These are phyloP conservation scores for Oryza longistaminata DNA, from an alignment of 176 grass and related monocot genomes.

Conservation along the genomic window DNA sequence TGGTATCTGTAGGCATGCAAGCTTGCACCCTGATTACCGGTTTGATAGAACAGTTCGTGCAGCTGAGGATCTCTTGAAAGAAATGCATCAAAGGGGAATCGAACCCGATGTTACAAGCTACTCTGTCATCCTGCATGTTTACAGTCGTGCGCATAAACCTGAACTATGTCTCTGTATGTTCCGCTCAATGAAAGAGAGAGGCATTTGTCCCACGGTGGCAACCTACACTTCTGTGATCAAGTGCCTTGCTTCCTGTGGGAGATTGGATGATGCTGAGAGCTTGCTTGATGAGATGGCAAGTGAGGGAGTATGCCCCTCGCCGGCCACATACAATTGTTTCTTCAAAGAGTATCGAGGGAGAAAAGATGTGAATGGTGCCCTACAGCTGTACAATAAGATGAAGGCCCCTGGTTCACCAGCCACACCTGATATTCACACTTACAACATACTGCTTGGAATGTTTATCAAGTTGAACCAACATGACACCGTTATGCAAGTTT, in stretches of 20 bases:
- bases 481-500: constrained; percentile 58
- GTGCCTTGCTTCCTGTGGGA: constrained; percentile 86
- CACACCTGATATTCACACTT: constrained; percentile 74
- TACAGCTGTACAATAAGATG: constrained; percentile 80
- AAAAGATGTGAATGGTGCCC: constrained; percentile 64
- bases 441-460: constrained; percentile 90
- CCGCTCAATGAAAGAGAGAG: constrained; percentile 68
- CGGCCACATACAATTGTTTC: constrained; percentile 87
- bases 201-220: constrained; percentile 77
- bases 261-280: constrained; percentile 65
- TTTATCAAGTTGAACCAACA: constrained; percentile 65
- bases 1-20: constrained; percentile 83
- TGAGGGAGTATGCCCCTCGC: constrained; percentile 62
- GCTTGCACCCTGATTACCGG: constrained; percentile 82
- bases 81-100: constrained; percentile 72
- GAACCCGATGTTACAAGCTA: constrained; percentile 89
- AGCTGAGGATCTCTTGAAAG: constrained; percentile 70
- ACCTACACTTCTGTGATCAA: constrained; percentile 95
- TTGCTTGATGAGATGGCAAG: constrained; percentile 82
- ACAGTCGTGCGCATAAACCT: constrained; percentile 86
- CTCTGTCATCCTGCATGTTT: constrained; percentile 93
- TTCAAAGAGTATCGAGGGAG: constrained; percentile 92
- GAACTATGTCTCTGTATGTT: constrained; percentile 82
- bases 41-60: constrained; percentile 84
- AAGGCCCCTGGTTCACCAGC: constrained; percentile 56